These are phyloP conservation scores for Boletales sp. DNA, from an alignment of 768 basidiomycete genomes.

Conservation along the genomic window DNA sequence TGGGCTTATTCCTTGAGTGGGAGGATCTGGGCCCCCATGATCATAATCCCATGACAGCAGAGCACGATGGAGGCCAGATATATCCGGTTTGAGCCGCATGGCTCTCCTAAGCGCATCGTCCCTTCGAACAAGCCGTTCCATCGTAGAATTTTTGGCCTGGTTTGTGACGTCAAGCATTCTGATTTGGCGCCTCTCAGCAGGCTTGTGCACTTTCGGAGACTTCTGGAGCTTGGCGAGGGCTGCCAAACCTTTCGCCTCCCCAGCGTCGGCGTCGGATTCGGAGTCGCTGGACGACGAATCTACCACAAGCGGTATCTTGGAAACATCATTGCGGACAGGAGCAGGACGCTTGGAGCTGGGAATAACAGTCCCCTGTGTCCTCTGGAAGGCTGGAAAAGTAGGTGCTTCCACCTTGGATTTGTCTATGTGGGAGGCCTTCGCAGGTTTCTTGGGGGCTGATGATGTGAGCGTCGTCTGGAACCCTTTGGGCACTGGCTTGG, in stretches of 20 bases:
- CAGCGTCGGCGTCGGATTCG: constrained; percentile 46
- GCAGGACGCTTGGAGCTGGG: constrained; percentile 33
- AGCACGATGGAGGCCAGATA: constrained; percentile 69
- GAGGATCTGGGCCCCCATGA: constrained; percentile 59
- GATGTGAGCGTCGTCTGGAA: constrained; percentile 20
- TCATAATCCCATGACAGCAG: constrained; percentile 88
- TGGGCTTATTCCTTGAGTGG: constrained; percentile 38
- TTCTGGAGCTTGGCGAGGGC: constrained; percentile 58
- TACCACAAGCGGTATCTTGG: constrained; percentile 6
- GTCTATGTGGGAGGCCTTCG: constrained; percentile 16
- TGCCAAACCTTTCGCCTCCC: constrained; percentile 43
- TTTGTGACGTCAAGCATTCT: constrained; percentile 57
- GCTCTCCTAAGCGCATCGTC: constrained; percentile 60
- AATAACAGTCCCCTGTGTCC: constrained; percentile 21
- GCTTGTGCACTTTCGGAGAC: constrained; percentile 57
- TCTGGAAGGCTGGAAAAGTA: constrained; percentile 44
- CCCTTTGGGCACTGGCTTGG: constrained; percentile 17
- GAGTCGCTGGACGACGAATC: constrained; percentile 41
- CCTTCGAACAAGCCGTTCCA: constrained; percentile 50
- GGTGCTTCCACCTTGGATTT: constrained; percentile 36
- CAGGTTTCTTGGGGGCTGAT: constrained; percentile 9
- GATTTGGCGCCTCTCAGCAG: constrained; percentile 56
- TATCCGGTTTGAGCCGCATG: constrained; percentile 77
- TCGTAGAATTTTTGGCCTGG: constrained; percentile 38
- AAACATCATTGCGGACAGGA: constrained; percentile 10